Evolutionary conservation across 2,329 filamentous ascomycete species (phyloP).

Genomic region (Acrocalymma vagum): DNA sequence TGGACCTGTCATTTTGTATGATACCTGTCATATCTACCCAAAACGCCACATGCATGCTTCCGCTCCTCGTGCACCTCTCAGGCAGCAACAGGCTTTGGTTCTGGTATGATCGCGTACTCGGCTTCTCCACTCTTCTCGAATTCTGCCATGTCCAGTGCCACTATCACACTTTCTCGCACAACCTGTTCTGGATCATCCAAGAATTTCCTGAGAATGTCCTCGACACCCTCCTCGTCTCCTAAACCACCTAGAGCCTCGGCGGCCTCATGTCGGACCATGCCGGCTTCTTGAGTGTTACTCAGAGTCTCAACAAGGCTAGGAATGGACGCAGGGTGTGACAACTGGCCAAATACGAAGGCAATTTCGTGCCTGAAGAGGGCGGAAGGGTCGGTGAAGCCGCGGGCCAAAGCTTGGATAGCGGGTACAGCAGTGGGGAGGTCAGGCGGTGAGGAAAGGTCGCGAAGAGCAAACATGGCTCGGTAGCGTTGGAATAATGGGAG

Average conservation of each 20-base stretch:
- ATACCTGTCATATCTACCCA: slow-evolving; percentile 19
- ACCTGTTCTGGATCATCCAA: slow-evolving; percentile 91
- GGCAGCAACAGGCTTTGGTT: slow-evolving; percentile 37
- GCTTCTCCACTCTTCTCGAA: slow-evolving; percentile 88
- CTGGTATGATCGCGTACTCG: slow-evolving; percentile 90
- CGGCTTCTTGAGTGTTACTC: slow-evolving; percentile 80
- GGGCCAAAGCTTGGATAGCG: slow-evolving; percentile 86
- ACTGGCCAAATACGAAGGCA: slow-evolving; percentile 96
- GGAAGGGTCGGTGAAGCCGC: slow-evolving; percentile 84
- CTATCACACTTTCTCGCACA: slow-evolving; percentile 91
- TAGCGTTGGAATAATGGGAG: slow-evolving; percentile 90
- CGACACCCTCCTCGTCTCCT: slow-evolving; percentile 91
- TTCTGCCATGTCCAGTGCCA: slow-evolving; percentile 97
- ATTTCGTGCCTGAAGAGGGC: slow-evolving; percentile 97
- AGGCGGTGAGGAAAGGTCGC: slow-evolving; percentile 92
- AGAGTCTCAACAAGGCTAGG: slow-evolving; percentile 83
- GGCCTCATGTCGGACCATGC: slow-evolving; percentile 98
- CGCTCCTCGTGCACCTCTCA: slow-evolving; percentile 12
- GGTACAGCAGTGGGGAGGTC: slow-evolving; percentile 87
- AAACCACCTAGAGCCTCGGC: slow-evolving; percentile 95
- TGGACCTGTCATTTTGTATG: slow-evolving; percentile 16
- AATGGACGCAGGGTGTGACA: slow-evolving; percentile 96
- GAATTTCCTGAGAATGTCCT: slow-evolving; percentile 83
- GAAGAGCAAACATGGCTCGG: slow-evolving; percentile 96
- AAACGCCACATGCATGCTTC: slow-evolving; percentile 36